Evolutionary conservation across 2,329 filamentous ascomycete species (phyloP).

Genomic region (Colletotrichum echinochloae): DNA sequence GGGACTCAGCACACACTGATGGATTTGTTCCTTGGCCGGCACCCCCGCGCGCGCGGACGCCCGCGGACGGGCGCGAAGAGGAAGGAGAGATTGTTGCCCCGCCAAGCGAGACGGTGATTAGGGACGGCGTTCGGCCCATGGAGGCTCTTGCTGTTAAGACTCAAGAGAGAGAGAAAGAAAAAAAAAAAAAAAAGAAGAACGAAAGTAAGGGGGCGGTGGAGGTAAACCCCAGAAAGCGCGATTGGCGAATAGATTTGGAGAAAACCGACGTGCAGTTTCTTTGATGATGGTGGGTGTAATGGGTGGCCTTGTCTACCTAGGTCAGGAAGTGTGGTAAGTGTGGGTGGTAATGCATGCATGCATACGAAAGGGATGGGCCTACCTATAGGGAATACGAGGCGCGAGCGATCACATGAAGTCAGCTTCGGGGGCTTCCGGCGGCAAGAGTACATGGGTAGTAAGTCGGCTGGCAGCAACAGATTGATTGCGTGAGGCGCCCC

Average conservation of each 20-base stretch:
- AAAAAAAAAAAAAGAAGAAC: not conserved
- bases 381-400: slow-evolving; percentile 38
- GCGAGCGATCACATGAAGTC: slow-evolving; percentile 31
- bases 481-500: not conserved
- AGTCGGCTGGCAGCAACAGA: not conserved
- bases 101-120: slow-evolving; percentile 27
- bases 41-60: too few relatives aligned
- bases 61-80: not conserved
- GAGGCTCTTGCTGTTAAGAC: slow-evolving; percentile 29
- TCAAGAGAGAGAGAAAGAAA: not conserved
- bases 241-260: slow-evolving; percentile 32
- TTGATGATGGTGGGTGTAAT: not conserved
- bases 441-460: not conserved
- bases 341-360: slow-evolving; percentile 35
- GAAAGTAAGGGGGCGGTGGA: too few relatives aligned
- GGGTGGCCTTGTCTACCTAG: not conserved
- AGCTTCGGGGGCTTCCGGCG: not conserved
- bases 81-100: not conserved
- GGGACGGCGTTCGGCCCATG: slow-evolving; percentile 16
- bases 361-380: slow-evolving; percentile 23
- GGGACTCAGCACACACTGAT: too few relatives aligned
- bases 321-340: slow-evolving; percentile 6
- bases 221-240: slow-evolving; percentile 4
- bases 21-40: not conserved
- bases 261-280: not conserved